These are phyloP conservation scores for Geranium incanum DNA, from an alignment of 441 rosid species.

Conservation along the genomic window DNA sequence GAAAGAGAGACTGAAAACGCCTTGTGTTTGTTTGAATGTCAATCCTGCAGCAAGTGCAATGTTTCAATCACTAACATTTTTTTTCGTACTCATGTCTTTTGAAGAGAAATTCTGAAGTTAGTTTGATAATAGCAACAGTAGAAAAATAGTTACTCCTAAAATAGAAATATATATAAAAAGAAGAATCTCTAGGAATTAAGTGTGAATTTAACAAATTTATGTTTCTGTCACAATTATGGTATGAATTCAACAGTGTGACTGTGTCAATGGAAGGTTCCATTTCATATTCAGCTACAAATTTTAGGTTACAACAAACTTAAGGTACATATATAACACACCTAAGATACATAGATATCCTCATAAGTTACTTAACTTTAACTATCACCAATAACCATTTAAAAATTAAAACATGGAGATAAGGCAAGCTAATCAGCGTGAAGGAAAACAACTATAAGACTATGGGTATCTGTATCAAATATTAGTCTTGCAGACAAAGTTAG, in stretches of 20 bases:
- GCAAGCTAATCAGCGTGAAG: background rate
- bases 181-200: background rate
- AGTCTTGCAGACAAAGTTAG: background rate
- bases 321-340: too few species aligned
- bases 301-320: background rate
- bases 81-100: background rate
- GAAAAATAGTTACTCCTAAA: background rate
- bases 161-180: background rate
- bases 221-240: background rate
- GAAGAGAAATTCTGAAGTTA: background rate
- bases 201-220: background rate
- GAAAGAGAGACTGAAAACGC: constrained; percentile 70
- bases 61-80: background rate
- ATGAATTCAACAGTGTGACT: background rate
- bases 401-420: background rate
- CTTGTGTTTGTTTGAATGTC: constrained; percentile 87
- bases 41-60: constrained; percentile 52
- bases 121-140: background rate
- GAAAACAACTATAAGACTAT: background rate
- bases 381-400: background rate
- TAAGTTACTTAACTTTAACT: background rate
- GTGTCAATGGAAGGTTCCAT: background rate
- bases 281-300: background rate
- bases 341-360: background rate
- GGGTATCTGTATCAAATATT: background rate